These are phyloP conservation scores for Trichoderma sp. DNA, from an alignment of 2,329 filamentous ascomycete genomes.

Conservation along the genomic window DNA sequence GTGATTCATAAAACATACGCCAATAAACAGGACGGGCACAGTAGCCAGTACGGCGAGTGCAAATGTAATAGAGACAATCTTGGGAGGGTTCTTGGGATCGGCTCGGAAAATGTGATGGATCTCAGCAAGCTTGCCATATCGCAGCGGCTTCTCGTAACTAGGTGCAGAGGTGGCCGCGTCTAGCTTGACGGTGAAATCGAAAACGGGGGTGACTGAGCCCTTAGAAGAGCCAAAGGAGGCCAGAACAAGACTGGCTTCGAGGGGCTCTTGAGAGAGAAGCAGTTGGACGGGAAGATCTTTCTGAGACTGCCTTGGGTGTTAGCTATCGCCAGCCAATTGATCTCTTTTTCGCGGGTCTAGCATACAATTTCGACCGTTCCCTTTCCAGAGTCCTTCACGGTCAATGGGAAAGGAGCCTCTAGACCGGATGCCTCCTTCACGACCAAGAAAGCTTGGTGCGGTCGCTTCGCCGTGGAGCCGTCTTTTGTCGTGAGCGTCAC, in stretches of 20 bases:
- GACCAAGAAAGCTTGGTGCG: constrained; percentile 92
- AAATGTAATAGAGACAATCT: constrained; percentile 78
- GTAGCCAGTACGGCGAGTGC: constrained; percentile 70
- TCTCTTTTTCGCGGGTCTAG: constrained; percentile 23
- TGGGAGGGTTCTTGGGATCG: constrained; percentile 78
- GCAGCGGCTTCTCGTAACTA: constrained; percentile 66
- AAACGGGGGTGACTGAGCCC: constrained; percentile 68
- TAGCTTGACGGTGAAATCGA: constrained; percentile 68
- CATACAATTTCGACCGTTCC: constrained; percentile 80
- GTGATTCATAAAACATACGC: constrained; percentile 46
- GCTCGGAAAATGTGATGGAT: constrained; percentile 89
- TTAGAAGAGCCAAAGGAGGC: constrained; percentile 79
- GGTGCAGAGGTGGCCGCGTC: constrained; percentile 63
- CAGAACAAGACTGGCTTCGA: constrained; percentile 80
- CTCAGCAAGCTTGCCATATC: constrained; percentile 81
- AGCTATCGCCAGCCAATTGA: constrained; percentile 27
- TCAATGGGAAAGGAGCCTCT: constrained; percentile 84
- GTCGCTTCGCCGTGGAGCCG: constrained; percentile 73
- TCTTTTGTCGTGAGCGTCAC: constrained; percentile 80
- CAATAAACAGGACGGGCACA: constrained; percentile 70
- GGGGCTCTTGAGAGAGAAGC: constrained; percentile 63
- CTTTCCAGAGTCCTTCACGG: constrained; percentile 84
- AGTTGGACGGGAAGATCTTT: constrained; percentile 88
- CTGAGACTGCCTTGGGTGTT: constrained; percentile 62
- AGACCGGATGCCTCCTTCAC: constrained; percentile 77